These are phyloP conservation scores for Macrolepiota albuminosa DNA, from an alignment of 768 basidiomycete species.

Conservation along the genomic window DNA sequence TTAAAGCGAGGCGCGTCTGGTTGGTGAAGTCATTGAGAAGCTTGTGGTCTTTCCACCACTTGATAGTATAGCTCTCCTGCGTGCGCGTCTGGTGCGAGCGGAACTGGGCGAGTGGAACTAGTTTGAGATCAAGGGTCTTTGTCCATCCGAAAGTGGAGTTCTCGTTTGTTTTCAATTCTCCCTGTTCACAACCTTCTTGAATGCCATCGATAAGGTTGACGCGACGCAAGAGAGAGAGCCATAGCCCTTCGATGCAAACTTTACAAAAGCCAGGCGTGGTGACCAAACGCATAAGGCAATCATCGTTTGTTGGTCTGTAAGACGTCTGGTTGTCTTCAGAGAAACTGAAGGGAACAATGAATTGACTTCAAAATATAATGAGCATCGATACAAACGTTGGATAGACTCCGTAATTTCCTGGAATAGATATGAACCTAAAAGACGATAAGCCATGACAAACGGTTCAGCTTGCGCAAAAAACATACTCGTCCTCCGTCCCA, in stretches of 20 bases:
- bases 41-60: constrained; percentile 48
- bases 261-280: constrained; percentile 70
- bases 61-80: constrained; percentile 49
- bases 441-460: background rate
- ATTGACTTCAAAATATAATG: background rate
- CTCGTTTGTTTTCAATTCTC: background rate
- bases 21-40: constrained; percentile 44
- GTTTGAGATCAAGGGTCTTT: constrained; percentile 39
- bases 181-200: constrained; percentile 31
- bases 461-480: background rate
- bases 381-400: constrained; percentile 53
- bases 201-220: constrained; percentile 60
- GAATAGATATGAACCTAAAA: constrained; percentile 52
- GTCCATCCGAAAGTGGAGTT: constrained; percentile 11
- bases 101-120: constrained; percentile 62
- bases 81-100: constrained; percentile 24
- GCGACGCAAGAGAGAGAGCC: constrained; percentile 57
- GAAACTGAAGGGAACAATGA: constrained; percentile 37
- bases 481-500: constrained; percentile 46
- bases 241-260: constrained; percentile 70
- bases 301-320: constrained; percentile 80
- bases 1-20: constrained; percentile 41
- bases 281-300: constrained; percentile 77
- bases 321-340: constrained; percentile 59
- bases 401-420: constrained; percentile 61